Conservation (phyloP, 1,284 basidiomycete genomes). For the Ustilago nuda region DNA sequence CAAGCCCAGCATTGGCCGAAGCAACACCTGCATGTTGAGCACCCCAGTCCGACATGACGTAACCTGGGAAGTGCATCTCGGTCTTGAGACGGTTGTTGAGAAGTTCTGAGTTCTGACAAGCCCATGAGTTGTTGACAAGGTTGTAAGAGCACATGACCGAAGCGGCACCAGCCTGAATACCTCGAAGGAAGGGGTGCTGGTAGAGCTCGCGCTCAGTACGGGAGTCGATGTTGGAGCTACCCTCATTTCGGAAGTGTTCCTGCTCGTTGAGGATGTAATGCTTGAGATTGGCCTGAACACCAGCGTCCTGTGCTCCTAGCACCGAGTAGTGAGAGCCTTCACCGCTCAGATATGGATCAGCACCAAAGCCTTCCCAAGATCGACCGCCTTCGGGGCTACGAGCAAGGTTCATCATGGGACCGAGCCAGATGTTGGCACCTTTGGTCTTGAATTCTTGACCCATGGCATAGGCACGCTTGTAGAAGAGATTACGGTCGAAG, state of each 20-base stretch:
- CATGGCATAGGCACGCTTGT: slow-evolving; percentile 79
- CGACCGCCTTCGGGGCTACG: slow-evolving; percentile 78
- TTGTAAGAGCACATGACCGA: slow-evolving; percentile 71
- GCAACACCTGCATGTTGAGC: slow-evolving; percentile 62
- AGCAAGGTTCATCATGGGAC: slow-evolving; percentile 71
- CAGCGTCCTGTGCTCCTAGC: slow-evolving; percentile 59
- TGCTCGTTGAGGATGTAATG: slow-evolving; percentile 68
- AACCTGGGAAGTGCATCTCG: slow-evolving; percentile 83
- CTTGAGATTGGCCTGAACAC: slow-evolving; percentile 69
- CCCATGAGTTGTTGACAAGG: slow-evolving; percentile 73
- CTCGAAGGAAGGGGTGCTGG: slow-evolving; percentile 65
- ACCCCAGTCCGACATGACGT: slow-evolving; percentile 70
- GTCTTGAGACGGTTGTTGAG: slow-evolving; percentile 80
- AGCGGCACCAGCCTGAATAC: slow-evolving; percentile 71
- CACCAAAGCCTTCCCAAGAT: slow-evolving; percentile 79
- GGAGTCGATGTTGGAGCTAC: slow-evolving; percentile 75
- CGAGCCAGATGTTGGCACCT: slow-evolving; percentile 80
- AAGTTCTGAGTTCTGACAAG: slow-evolving; percentile 77
- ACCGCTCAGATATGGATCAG: slow-evolving; percentile 62
- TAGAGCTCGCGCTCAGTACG: slow-evolving; percentile 75
- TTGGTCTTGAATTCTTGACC: slow-evolving; percentile 82
- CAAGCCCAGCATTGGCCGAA: slow-evolving; percentile 76
- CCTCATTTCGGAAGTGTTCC: slow-evolving; percentile 64
- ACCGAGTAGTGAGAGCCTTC: slow-evolving; percentile 59
- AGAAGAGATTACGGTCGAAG: slow-evolving; percentile 78